Evolutionary conservation across 768 basidiomycete genomes (phyloP).

Genomic region (Hypholoma fasciculare): DNA sequence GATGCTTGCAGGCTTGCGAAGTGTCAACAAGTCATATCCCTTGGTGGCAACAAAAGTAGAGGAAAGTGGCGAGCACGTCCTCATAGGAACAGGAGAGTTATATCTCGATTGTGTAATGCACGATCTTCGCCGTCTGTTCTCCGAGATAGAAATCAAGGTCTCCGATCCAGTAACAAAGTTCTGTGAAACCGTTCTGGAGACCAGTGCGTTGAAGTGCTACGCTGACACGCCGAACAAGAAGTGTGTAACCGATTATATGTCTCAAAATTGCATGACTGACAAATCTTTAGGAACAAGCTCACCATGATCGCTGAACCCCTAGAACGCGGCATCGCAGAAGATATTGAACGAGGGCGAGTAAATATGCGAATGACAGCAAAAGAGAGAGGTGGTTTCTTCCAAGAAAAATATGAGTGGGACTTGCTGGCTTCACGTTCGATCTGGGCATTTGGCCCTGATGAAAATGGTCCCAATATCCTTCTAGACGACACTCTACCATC

Average conservation of each 20-base stretch:
- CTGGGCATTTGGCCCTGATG: slow-evolving; percentile 99
- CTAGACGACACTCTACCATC: slow-evolving; percentile 96
- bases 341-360: slow-evolving; percentile 91
- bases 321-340: slow-evolving; percentile 93
- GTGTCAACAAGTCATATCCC: slow-evolving; percentile 97
- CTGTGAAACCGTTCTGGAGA: slow-evolving; percentile 97
- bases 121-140: slow-evolving; percentile 87
- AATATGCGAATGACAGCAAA: slow-evolving; percentile 95
- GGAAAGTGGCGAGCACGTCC: slow-evolving; percentile 96
- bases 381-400: slow-evolving; percentile 93
- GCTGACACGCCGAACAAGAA: slow-evolving; percentile 99
- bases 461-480: slow-evolving; percentile 89
- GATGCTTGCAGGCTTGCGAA: slow-evolving; percentile 95
- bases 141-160: slow-evolving; percentile 99
- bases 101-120: slow-evolving; percentile 98
- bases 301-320: slow-evolving; percentile 99
- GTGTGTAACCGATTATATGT: slow-evolving; percentile 43
- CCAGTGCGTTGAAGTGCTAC: slow-evolving; percentile 96
- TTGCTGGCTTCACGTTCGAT: slow-evolving; percentile 95
- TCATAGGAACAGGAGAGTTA: slow-evolving; percentile 95
- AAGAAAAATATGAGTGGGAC: slow-evolving; percentile 98
- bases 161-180: slow-evolving; percentile 99
- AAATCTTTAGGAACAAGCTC: slow-evolving; percentile 78
- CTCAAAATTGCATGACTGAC: slow-evolving; percentile 6
- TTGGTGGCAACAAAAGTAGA: slow-evolving; percentile 94